Conservation (phyloP, 139 green algal genomes). For the Picochlorum sp. region DNA sequence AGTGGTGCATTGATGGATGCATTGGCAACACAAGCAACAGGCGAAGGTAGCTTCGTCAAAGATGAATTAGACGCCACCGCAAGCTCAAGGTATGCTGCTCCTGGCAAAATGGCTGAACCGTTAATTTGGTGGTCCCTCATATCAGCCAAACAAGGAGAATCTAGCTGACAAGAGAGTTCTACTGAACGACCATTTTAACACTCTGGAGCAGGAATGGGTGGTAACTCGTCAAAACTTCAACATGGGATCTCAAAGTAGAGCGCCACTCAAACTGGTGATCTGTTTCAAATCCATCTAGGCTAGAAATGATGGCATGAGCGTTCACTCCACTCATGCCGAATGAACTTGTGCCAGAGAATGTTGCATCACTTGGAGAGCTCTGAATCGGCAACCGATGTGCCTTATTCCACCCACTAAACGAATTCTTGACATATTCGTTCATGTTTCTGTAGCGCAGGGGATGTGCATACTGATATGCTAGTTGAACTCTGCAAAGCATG, state of each 20-base stretch:
- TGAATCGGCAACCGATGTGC: constrained; percentile 46
- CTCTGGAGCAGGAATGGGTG: constrained; percentile 42
- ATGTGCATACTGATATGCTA: constrained; percentile 30
- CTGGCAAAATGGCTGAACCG: constrained; percentile 47
- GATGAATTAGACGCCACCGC: constrained; percentile 25
- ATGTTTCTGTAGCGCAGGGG: constrained; percentile 41
- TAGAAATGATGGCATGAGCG: constrained; percentile 54
- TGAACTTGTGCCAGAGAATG: constrained; percentile 54
- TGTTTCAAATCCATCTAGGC: neutral
- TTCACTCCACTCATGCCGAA: constrained; percentile 86
- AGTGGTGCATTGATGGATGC: constrained; percentile 38
- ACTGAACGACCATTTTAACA: constrained; percentile 12
- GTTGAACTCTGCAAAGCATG: constrained; percentile 37
- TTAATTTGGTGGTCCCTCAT: constrained; percentile 56
- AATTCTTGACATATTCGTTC: constrained; percentile 63
- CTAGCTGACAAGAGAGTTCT: constrained; percentile 25
- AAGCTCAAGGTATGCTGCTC: constrained; percentile 59
- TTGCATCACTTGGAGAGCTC: neutral
- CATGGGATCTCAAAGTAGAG: constrained; percentile 8
- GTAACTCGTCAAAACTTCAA: constrained; percentile 27
- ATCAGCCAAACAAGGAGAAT: constrained; percentile 33
- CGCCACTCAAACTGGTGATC: neutral
- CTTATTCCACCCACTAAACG: constrained; percentile 26
- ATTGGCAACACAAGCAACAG: constrained; percentile 10
- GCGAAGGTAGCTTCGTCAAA: constrained; percentile 8